A percentile compares a stretch with the other conserved stretches of the same genome.
Evolutionary conservation across 2,329 filamentous ascomycete species (phyloP).

Genomic region (Passalora sequoiae): DNA sequence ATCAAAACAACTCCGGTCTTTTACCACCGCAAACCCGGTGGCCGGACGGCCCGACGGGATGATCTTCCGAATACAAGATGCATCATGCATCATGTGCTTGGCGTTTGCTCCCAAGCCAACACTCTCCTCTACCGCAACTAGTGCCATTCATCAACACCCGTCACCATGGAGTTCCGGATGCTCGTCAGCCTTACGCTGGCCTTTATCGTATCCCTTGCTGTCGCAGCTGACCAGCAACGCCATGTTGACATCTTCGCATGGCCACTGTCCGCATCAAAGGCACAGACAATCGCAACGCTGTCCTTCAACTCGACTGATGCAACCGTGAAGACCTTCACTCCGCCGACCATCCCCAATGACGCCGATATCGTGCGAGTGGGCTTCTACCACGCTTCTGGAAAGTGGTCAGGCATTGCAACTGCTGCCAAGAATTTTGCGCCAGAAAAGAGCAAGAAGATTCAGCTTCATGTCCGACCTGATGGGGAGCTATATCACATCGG

Average conservation of each 20-base stretch:
- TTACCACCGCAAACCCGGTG: not conserved
- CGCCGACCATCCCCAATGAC: constrained; percentile 28
- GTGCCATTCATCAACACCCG: not conserved
- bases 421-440: constrained; percentile 40
- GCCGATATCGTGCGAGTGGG: constrained; percentile 43
- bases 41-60: not conserved
- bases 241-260: constrained; percentile 35
- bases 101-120: too few species aligned
- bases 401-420: constrained; percentile 45
- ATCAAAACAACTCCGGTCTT: too few species aligned
- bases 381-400: constrained; percentile 36
- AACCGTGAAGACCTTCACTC: constrained; percentile 37
- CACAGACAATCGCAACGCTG: constrained; percentile 41
- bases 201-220: constrained; percentile 33
- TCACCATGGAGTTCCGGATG: constrained; percentile 34
- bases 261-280: constrained; percentile 33
- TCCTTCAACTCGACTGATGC: constrained; percentile 39
- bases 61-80: too few species aligned
- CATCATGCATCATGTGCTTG: too few species aligned
- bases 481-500: constrained; percentile 44
- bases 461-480: constrained; percentile 41
- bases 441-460: constrained; percentile 41
- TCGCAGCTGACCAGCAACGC: constrained; percentile 23
- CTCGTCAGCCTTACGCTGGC: constrained; percentile 34
- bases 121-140: too few species aligned